phyloP scores from a whole-genome alignment of 768 basidiomycete species.

The Cystofilobasidium capitatum region DNA sequence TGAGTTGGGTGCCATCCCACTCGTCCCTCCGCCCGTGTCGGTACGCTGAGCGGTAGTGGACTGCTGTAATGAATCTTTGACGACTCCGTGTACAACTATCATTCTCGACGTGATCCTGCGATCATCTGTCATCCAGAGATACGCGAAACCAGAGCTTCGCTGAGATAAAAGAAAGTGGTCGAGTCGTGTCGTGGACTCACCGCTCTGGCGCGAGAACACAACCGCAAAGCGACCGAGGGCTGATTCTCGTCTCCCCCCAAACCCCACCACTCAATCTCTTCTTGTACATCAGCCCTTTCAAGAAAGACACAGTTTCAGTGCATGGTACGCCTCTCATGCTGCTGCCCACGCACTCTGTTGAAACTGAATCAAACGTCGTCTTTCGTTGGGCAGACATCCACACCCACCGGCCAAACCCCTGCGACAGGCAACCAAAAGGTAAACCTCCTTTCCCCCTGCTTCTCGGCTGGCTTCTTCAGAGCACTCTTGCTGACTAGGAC shows the following conservation, averaged over 20 bases:
- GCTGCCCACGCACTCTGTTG: neutral
- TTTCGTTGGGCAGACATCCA: neutral
- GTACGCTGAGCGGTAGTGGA: neutral
- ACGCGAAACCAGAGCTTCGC: too few relatives aligned
- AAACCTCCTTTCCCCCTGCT: too few relatives aligned
- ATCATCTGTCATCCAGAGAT: too few relatives aligned
- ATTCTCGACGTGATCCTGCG: too few relatives aligned
- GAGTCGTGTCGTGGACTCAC: too few relatives aligned
- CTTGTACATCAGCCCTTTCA: conserved; percentile 6
- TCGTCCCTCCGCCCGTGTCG: conserved; percentile 9
- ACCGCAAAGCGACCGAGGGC: too few relatives aligned
- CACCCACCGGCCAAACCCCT: conserved; percentile 10
- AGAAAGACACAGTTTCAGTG: neutral
- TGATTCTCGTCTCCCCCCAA: neutral
- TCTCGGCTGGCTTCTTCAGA: neutral
- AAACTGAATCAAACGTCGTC: neutral
- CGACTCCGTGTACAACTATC: neutral
- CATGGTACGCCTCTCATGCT: conserved; percentile 1
- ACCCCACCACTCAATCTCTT: conserved; percentile 7
- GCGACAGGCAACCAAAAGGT: conserved; percentile 14
- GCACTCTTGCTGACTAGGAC: neutral
- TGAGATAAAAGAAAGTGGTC: too few relatives aligned
- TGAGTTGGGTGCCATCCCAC: conserved; percentile 16
- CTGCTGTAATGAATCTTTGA: neutral
- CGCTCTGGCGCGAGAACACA: too few relatives aligned